A percentile compares a stretch with the other conserved stretches of the same genome.
Conservation (phyloP, 176 grass and related monocot species). For the Ensete glaucum region DNA sequence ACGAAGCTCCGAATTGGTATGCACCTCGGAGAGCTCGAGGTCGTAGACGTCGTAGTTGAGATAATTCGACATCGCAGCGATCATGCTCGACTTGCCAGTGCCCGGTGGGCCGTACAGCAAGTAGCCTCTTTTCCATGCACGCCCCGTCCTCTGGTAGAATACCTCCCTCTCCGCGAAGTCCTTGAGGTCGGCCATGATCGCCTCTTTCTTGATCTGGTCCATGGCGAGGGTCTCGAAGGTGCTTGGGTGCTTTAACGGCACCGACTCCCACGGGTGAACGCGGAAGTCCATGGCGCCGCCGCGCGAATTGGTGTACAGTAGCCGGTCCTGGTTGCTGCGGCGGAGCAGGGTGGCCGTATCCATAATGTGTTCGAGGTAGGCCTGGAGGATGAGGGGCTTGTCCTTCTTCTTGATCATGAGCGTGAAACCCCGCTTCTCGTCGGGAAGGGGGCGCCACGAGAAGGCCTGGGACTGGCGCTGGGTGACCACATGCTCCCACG, state of each 20-base stretch:
- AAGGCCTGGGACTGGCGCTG: slow-evolving; percentile 46
- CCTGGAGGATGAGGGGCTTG: slow-evolving; percentile 38
- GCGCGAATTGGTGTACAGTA: slow-evolving; percentile 74
- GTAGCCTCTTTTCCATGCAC: slow-evolving; percentile 75
- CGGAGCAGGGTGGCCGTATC: slow-evolving; percentile 43
- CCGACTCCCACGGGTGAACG: slow-evolving; percentile 61
- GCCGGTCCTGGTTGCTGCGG: slow-evolving; percentile 63
- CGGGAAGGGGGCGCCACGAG: slow-evolving; percentile 68
- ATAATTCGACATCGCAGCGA: slow-evolving; percentile 82
- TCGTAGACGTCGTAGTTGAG: slow-evolving; percentile 80
- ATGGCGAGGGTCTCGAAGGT: slow-evolving; percentile 92
- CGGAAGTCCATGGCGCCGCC: slow-evolving; percentile 56
- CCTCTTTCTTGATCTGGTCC: slow-evolving; percentile 44
- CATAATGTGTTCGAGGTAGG: slow-evolving; percentile 80
- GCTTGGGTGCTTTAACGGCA: slow-evolving; percentile 88
- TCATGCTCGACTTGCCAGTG: slow-evolving; percentile 88
- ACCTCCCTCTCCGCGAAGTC: slow-evolving; percentile 48
- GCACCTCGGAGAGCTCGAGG: slow-evolving; percentile 74
- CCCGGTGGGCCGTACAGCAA: slow-evolving; percentile 68
- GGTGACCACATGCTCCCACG: slow-evolving; percentile 81
- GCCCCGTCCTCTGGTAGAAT: slow-evolving; percentile 66
- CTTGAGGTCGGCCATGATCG: slow-evolving; percentile 64
- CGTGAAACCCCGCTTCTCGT: slow-evolving; percentile 81
- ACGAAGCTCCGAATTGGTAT: slow-evolving; percentile 72
- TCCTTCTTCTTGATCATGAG: slow-evolving; percentile 60